Evolutionary conservation across 2,329 filamentous ascomycete genomes (phyloP).

Genomic region (Pyrenochaeta sp.): DNA sequence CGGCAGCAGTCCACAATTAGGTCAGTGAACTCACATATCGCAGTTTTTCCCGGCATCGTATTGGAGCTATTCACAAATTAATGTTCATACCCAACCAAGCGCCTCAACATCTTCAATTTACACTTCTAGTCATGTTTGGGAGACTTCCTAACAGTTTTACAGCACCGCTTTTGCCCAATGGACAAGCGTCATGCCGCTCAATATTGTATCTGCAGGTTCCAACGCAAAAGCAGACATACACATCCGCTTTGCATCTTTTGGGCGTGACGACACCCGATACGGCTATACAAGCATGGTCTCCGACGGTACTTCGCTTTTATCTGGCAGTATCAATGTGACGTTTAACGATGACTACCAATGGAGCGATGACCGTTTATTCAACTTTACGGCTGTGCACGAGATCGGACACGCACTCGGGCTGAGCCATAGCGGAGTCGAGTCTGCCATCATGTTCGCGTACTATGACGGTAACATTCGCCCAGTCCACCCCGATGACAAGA

Average conservation of each 20-base stretch:
- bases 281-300: constrained; percentile 37
- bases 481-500: constrained; percentile 38
- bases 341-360: constrained; percentile 41
- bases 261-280: constrained; percentile 29
- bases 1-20: constrained; percentile 32
- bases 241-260: constrained; percentile 31
- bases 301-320: constrained; percentile 27
- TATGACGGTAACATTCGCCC: constrained; percentile 31
- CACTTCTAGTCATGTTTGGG: background rate
- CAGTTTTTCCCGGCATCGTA: background rate
- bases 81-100: background rate
- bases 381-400: constrained; percentile 38
- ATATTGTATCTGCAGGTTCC: constrained; percentile 22
- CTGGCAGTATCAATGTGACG: constrained; percentile 39
- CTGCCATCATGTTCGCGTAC: constrained; percentile 41
- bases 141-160: background rate
- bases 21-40: constrained; percentile 16
- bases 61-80: background rate
- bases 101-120: background rate
- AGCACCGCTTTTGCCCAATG: constrained; percentile 38
- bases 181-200: constrained; percentile 30
- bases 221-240: constrained; percentile 33
- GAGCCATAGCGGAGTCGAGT: constrained; percentile 37
- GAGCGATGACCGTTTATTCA: constrained; percentile 38
- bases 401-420: constrained; percentile 41